Base-by-base conservation (phyloP, 305 asterid species). In the Fraxinus angustifolia region DNA sequence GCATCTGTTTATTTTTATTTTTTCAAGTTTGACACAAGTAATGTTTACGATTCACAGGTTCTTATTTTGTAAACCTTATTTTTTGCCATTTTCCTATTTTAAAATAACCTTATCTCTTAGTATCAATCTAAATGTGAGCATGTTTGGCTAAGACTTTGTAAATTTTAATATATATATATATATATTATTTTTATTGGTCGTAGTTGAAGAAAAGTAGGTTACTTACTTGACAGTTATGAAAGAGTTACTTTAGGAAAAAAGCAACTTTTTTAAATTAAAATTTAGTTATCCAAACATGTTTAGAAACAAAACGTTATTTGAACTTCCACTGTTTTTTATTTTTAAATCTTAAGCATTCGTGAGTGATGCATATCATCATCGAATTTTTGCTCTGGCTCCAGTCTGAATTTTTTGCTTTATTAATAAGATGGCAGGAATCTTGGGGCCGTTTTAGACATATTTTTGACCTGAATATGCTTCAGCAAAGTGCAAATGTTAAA, bases 371-470 rank as follows among this genome's bases (percentile, higher is more conserved):
- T 60, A 35, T 62, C 73, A 45, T 82, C 12, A 5, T 26, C 58
- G 74, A 58, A 65, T 80, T 76, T 28, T 28, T 85, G 35, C 75
- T 62, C 42, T 75, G 40, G 78, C 42, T 70, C 42, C 5, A 30
- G 23, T 33, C 26, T 70, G 11, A 30, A 70, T 70, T 33, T n/a
- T 80, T 78, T 83, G 50, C 75, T 81, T 70, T 74, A 38, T 62
- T 50, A 31, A 82, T 82, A 19, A 92, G 98, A 82, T 95, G 99
- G 99, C 88, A 89, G 91, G 97, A 93, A 83, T 96, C 99, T 36
- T 72, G 89, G 90, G 92, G 93, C 82, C 99, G 98, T 81, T 87
- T 96, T 76, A 89, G 85, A 86, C 99, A 96, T 91, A 94, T 93
- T 70, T 94, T 94, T 86, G 85, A 91, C 86, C 89, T 93, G 88